These are phyloP conservation scores for Vigna mungo DNA, from an alignment of 306 rosid species.

Conservation along the genomic window DNA sequence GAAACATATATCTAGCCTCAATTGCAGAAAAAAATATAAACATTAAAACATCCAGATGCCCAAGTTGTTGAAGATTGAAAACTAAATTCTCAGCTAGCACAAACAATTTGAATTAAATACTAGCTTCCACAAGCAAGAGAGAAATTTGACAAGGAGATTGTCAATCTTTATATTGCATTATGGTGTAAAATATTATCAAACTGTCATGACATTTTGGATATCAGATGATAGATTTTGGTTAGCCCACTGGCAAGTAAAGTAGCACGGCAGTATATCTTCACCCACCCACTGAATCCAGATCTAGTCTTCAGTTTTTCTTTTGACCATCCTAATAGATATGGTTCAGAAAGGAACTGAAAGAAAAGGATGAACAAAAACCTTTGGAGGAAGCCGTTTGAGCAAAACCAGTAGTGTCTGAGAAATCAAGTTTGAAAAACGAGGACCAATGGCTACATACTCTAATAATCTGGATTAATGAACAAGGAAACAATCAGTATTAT, in stretches of 20 bases:
- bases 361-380: slow-evolving; percentile 62
- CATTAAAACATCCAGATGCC: slow-evolving; percentile 19
- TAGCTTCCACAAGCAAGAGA: not conserved
- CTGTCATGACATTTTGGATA: slow-evolving; percentile 16
- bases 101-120: slow-evolving; percentile 23
- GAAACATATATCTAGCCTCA: slow-evolving; percentile 15
- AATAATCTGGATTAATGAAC: slow-evolving; percentile 65
- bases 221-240: slow-evolving; percentile 3
- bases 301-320: slow-evolving; percentile 25
- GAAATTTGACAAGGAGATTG: slow-evolving; percentile 19
- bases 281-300: slow-evolving; percentile 4
- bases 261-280: slow-evolving; percentile 20
- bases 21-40: slow-evolving; percentile 28
- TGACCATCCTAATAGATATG: slow-evolving; percentile 29
- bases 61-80: slow-evolving; percentile 33
- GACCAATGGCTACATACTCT: slow-evolving; percentile 92
- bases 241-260: slow-evolving; percentile 18
- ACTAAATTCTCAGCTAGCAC: slow-evolving; percentile 17
- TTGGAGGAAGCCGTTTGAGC: slow-evolving; percentile 93
- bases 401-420: slow-evolving; percentile 87
- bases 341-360: slow-evolving; percentile 33
- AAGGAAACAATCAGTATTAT: slow-evolving; percentile 7
- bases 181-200: slow-evolving; percentile 18
- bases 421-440: slow-evolving; percentile 89
- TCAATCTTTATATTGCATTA: not conserved